Evolutionary conservation across 148 eudicot species (phyloP).

Genomic region (Nyssa sinensis): DNA sequence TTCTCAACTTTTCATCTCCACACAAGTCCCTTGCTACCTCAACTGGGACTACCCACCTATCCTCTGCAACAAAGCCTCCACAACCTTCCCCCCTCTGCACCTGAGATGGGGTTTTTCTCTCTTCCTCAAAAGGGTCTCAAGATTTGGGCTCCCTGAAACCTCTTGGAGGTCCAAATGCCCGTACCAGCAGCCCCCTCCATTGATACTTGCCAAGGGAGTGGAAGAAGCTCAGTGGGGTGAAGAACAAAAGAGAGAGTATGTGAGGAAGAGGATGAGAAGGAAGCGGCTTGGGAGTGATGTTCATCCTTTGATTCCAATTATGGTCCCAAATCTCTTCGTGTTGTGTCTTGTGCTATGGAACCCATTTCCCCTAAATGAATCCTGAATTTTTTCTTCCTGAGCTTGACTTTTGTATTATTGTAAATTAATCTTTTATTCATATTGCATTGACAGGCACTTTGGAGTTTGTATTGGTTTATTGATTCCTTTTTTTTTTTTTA

Average conservation of each 20-base stretch:
- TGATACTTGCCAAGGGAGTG: conserved; percentile 71
- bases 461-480: too few species aligned
- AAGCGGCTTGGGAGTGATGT: conserved; percentile 30
- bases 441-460: too few species aligned
- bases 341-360: conserved; percentile 48
- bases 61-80: conserved; percentile 22
- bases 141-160: conserved; percentile 52
- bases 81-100: conserved; percentile 27
- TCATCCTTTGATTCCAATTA: conserved; percentile 59
- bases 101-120: conserved; percentile 53
- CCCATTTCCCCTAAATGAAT: conserved; percentile 46
- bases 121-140: conserved; percentile 56
- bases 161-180: conserved; percentile 96
- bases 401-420: too few species aligned
- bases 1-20: conserved; percentile 72
- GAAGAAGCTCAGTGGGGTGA: conserved; percentile 74
- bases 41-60: conserved; percentile 88
- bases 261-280: conserved; percentile 45
- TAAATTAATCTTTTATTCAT: too few species aligned
- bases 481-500: too few species aligned
- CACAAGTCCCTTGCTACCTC: conserved; percentile 73
- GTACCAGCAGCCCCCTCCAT: conserved; percentile 63
- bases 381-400: conserved; percentile 7
- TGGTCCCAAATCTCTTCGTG: conserved; percentile 61
- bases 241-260: conserved; percentile 49